These are phyloP conservation scores for Quillaja saponaria DNA, from an alignment of 306 rosid genomes.

Conservation along the genomic window DNA sequence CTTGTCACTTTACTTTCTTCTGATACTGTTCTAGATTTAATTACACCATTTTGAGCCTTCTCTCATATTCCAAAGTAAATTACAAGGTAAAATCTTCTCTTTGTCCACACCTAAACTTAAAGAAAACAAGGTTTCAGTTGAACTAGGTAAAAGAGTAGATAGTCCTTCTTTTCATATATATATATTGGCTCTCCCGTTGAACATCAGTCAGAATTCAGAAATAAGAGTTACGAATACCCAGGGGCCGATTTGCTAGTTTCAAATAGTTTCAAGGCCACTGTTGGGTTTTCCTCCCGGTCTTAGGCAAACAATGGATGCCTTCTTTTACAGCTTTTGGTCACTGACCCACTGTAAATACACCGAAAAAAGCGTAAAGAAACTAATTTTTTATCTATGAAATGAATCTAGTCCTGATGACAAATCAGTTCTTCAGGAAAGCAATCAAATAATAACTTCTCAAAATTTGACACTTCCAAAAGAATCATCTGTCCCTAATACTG, in stretches of 20 bases:
- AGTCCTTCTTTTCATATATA: too few species aligned
- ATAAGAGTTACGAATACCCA: too few species aligned
- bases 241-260: too few species aligned
- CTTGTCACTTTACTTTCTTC: constrained; percentile 11
- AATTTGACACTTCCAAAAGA: neutral
- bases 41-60: constrained; percentile 8
- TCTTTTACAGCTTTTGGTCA: constrained; percentile 17
- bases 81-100: too few species aligned
- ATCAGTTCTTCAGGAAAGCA: too few species aligned
- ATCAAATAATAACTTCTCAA: constrained; percentile 1
- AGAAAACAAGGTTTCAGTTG: too few species aligned
- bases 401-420: constrained; percentile 3
- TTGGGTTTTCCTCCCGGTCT: neutral
- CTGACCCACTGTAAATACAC: neutral
- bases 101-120: too few species aligned
- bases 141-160: too few species aligned
- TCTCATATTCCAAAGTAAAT: constrained; percentile 7
- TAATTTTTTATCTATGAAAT: neutral
- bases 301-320: constrained; percentile 17
- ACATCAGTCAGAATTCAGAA: too few species aligned
- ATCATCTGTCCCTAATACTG: constrained; percentile 7
- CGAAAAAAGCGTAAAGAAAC: neutral
- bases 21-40: constrained; percentile 1
- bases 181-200: too few species aligned
- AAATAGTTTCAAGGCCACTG: constrained; percentile 7